A percentile compares a stretch with the other conserved stretches of the same genome.
Conservation (phyloP, 306 rosid species). For the Coriaria nepalensis region DNA sequence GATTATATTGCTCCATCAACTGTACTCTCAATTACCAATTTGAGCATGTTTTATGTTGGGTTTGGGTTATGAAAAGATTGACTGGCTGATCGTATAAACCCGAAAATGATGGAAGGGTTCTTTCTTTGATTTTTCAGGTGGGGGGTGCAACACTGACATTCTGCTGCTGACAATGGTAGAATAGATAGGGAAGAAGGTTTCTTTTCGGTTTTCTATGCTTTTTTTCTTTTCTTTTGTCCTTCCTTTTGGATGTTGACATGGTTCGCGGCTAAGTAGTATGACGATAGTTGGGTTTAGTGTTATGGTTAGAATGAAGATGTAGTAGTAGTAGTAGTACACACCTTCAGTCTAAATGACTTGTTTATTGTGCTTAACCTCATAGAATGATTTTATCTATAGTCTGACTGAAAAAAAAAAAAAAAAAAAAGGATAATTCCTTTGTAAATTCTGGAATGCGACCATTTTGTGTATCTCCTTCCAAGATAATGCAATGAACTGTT, state of each 20-base stretch:
- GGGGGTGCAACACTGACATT: no score
- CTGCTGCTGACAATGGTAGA: constrained; percentile 12
- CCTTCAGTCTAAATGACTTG: no score
- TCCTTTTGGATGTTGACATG: constrained; percentile 28
- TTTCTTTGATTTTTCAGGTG: no score
- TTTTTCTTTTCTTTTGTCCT: background rate
- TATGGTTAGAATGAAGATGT: no score
- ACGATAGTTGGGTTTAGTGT: background rate
- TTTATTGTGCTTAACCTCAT: constrained; percentile 11
- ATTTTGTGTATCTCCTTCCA: constrained; percentile 7
- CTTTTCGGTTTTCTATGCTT: constrained; percentile 10
- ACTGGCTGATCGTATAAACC: no score
- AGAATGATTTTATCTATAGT: constrained; percentile 25
- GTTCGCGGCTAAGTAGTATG: constrained; percentile 27
- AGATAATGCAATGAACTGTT: no score
- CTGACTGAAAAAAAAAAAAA: constrained; percentile 17
- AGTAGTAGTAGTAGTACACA: no score
- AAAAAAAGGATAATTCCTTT: constrained; percentile 18
- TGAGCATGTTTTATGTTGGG: no score
- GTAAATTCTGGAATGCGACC: constrained; percentile 21
- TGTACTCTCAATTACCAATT: no score
- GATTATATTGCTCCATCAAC: no score
- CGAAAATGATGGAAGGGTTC: no score
- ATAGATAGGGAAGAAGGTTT: constrained; percentile 23
- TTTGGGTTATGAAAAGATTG: no score